A percentile compares a stretch with the other conserved stretches of the same genome.
phyloP scores from a whole-genome alignment of 768 basidiomycete genomes.

The Ephemerocybe angulata region DNA sequence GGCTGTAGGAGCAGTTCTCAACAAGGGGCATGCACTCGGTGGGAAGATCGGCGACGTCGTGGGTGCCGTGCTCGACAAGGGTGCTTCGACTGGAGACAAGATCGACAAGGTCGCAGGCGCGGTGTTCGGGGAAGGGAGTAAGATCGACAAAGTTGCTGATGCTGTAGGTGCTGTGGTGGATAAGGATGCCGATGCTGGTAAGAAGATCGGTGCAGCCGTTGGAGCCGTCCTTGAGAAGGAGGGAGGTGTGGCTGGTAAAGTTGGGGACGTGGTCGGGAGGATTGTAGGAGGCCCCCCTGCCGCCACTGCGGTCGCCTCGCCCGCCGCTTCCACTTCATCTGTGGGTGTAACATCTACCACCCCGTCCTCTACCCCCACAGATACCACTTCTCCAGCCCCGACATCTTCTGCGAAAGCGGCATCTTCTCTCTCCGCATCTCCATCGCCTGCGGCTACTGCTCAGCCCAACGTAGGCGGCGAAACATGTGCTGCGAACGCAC shows the following conservation, averaged over 20 bases:
- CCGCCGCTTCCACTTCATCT: neutral
- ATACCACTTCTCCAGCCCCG: neutral
- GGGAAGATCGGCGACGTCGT: neutral
- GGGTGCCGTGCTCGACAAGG: neutral
- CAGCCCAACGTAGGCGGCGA: neutral
- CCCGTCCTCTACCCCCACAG: neutral
- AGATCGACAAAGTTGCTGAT: neutral
- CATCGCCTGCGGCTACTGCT: neutral
- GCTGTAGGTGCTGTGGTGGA: slow-evolving; percentile 1
- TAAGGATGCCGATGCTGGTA: neutral
- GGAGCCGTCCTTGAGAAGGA: neutral
- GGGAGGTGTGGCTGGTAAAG: neutral
- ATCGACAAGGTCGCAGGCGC: neutral
- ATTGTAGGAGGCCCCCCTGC: neutral
- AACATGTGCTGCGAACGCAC: slow-evolving; percentile 11
- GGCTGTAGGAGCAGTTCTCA: neutral
- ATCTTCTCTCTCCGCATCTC: neutral
- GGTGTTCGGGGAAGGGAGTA: neutral
- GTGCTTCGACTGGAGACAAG: neutral
- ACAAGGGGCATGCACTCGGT: neutral
- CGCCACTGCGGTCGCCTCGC: neutral
- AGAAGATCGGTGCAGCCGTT: slow-evolving; percentile 2
- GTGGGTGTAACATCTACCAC: neutral
- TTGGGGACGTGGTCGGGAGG: neutral
- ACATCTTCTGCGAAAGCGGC: neutral